These are phyloP conservation scores for Thymus mandschuricus DNA, from an alignment of 257 asterid species.

Conservation along the genomic window DNA sequence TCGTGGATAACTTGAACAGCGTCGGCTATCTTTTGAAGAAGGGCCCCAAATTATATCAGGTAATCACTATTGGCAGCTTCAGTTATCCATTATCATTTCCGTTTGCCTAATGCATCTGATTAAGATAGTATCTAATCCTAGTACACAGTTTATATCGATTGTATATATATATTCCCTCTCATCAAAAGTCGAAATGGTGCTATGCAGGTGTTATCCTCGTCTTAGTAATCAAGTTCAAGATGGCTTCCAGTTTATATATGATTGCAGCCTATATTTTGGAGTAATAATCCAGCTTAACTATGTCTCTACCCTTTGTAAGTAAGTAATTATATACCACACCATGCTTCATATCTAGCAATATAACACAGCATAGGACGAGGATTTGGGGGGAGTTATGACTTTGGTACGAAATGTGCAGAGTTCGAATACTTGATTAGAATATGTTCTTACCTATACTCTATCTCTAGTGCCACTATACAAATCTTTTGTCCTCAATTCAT, in stretches of 20 bases:
- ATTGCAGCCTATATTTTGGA: neutral
- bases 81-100: neutral
- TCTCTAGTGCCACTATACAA: neutral
- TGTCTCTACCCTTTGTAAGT: neutral
- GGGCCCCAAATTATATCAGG: slow-evolving; percentile 96
- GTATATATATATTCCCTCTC: neutral
- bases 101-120: too few relatives aligned
- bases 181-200: neutral
- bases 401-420: neutral
- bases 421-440: neutral
- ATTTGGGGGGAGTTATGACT: too few relatives aligned
- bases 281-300: neutral
- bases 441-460: neutral
- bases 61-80: slow-evolving; percentile 27
- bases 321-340: too few relatives aligned
- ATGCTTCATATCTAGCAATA: too few relatives aligned
- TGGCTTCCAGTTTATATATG: neutral
- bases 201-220: neutral
- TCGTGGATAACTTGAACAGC: slow-evolving; percentile 79
- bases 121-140: neutral
- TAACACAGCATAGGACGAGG: too few relatives aligned
- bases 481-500: neutral
- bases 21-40: slow-evolving; percentile 90
- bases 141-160: neutral
- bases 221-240: slow-evolving; percentile 2